phyloP scores from a whole-genome alignment of 768 basidiomycete species.

The Calocera cornea region DNA sequence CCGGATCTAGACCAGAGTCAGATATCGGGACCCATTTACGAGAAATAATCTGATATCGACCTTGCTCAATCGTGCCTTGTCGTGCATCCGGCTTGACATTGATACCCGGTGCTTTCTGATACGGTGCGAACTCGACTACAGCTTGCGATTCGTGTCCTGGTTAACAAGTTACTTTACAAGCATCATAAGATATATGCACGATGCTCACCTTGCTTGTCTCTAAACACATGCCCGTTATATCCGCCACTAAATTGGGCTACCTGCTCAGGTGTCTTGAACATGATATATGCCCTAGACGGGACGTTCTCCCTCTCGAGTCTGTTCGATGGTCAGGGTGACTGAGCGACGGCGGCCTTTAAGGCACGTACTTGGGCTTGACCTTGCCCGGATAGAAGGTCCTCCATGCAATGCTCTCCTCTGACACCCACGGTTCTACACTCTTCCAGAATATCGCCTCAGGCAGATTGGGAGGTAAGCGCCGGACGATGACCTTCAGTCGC shows the following conservation, averaged over 20 bases:
- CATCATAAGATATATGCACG: not conserved
- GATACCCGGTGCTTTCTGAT: slow-evolving; percentile 64
- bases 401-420: slow-evolving; percentile 56
- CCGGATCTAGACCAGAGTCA: slow-evolving; percentile 43
- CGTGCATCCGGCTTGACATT: slow-evolving; percentile 70
- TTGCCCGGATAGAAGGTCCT: slow-evolving; percentile 56
- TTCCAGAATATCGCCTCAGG: slow-evolving; percentile 92
- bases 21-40: not conserved
- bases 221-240: slow-evolving; percentile 84
- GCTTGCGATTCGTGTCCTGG: slow-evolving; percentile 78
- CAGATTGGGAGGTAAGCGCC: slow-evolving; percentile 78
- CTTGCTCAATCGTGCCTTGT: slow-evolving; percentile 81
- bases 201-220: slow-evolving; percentile 73
- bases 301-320: slow-evolving; percentile 76
- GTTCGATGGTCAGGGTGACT: slow-evolving; percentile 6
- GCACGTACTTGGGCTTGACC: slow-evolving; percentile 47
- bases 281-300: slow-evolving; percentile 80
- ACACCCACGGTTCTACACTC: slow-evolving; percentile 73
- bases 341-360: not conserved
- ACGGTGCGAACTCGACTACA: slow-evolving; percentile 87
- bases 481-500: slow-evolving; percentile 66
- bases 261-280: slow-evolving; percentile 63
- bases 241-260: slow-evolving; percentile 63
- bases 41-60: slow-evolving; percentile 21
- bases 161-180: not conserved